Percentiles rank a stretch among this genome's conserved stretches.
These are phyloP conservation scores for Fusarium verrucosum DNA, from an alignment of 2,329 filamentous ascomycete genomes.

Conservation along the genomic window DNA sequence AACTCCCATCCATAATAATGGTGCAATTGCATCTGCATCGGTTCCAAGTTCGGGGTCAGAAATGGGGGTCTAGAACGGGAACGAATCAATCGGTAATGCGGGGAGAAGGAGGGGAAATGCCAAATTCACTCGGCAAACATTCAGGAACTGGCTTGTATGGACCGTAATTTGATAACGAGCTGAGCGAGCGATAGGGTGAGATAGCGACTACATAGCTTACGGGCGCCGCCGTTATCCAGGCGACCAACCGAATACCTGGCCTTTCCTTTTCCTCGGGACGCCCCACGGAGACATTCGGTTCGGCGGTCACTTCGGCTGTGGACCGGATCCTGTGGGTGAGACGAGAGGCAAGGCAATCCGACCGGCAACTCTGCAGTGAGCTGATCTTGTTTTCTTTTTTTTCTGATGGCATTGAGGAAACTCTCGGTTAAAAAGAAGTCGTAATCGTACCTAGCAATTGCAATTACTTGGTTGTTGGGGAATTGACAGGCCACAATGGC, in stretches of 20 bases:
- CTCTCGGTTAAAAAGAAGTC: background rate
- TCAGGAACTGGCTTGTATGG: no score
- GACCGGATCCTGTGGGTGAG: constrained; percentile 5
- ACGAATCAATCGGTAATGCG: constrained; percentile 20
- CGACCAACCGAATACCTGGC: no score
- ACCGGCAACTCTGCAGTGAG: background rate
- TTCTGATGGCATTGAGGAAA: background rate
- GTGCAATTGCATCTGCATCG: constrained; percentile 12
- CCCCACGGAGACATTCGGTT: constrained; percentile 41
- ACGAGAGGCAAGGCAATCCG: background rate
- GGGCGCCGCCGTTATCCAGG: constrained; percentile 17
- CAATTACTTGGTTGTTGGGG: constrained; percentile 14
- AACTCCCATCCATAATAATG: no score
- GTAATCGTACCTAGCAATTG: constrained; percentile 4
- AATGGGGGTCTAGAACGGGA: background rate
- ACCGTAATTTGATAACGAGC: constrained; percentile 7
- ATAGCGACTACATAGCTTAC: background rate
- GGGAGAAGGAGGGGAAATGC: constrained; percentile 11
- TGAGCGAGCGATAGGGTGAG: background rate
- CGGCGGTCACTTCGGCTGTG: constrained; percentile 24
- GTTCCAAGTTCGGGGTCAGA: constrained; percentile 13
- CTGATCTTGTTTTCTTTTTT: constrained; percentile 1
- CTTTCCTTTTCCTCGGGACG: constrained; percentile 30
- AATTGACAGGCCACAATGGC: constrained; percentile 25
- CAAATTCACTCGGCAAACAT: background rate